A percentile compares a stretch with the other conserved stretches of the same genome.
These are phyloP conservation scores for Penicillium paradoxum DNA, from an alignment of 495 filamentous ascomycete species.

Conservation along the genomic window DNA sequence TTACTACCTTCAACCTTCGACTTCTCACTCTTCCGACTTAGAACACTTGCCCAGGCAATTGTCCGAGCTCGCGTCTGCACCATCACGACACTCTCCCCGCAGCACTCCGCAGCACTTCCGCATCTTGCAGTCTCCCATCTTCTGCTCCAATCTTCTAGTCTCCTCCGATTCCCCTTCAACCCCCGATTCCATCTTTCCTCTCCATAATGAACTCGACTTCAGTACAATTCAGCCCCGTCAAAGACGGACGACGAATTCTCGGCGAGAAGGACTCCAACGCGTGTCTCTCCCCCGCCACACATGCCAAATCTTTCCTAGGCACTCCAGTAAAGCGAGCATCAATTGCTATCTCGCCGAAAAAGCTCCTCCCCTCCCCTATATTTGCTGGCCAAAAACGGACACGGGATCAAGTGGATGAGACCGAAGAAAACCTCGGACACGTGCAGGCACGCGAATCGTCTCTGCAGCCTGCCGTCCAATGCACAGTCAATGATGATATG, in stretches of 20 bases:
- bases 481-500: conserved; percentile 10
- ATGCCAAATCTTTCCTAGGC: conserved; percentile 21
- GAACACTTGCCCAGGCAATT: not conserved
- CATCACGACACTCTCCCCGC: conserved; percentile 1
- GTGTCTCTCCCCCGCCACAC: conserved; percentile 38
- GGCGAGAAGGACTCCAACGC: conserved; percentile 45
- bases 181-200: not conserved
- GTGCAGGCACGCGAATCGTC: conserved; percentile 11
- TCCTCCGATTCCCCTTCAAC: not conserved
- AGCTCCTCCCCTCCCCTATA: conserved; percentile 36
- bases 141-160: not conserved
- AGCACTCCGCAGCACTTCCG: not conserved
- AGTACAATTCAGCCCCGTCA: conserved; percentile 34
- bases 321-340: conserved; percentile 36
- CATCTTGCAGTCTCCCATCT: too few relatives aligned
- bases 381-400: conserved; percentile 43
- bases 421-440: conserved; percentile 17
- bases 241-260: conserved; percentile 42
- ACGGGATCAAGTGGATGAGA: conserved; percentile 36
- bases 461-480: conserved; percentile 9
- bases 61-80: not conserved
- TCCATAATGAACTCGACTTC: conserved; percentile 26
- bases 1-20: not conserved
- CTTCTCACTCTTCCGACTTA: not conserved
- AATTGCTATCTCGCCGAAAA: conserved; percentile 26